Evolutionary conservation across 2,329 filamentous ascomycete genomes (phyloP).

Genomic region (Hypoxylon sp.): DNA sequence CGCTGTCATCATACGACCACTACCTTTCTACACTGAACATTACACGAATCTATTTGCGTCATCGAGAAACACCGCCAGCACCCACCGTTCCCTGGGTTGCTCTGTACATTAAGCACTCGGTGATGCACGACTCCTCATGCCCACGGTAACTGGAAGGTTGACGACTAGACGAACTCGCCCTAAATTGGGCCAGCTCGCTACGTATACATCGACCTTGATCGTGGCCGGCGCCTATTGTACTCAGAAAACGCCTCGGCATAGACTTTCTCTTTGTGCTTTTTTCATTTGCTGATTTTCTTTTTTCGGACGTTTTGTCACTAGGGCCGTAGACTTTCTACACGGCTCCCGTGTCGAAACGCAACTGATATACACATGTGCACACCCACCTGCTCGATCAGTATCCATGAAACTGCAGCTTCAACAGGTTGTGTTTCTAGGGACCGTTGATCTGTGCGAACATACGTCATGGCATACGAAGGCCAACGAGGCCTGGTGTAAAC

Average conservation of each 20-base stretch:
- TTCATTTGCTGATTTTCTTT: conserved; percentile 38
- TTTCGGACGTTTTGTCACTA: conserved; percentile 25
- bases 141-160: conserved; percentile 41
- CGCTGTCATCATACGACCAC: conserved; percentile 20
- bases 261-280: conserved; percentile 43
- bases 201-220: conserved; percentile 38
- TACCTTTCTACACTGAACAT: conserved; percentile 44
- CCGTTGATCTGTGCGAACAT: conserved; percentile 2
- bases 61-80: conserved; percentile 46
- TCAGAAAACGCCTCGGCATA: conserved; percentile 50
- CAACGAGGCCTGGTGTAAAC: background rate
- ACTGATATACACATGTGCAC: conserved; percentile 10
- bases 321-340: conserved; percentile 15
- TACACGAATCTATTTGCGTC: conserved; percentile 37
- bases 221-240: conserved; percentile 50
- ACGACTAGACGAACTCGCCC: conserved; percentile 27
- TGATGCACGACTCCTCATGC: conserved; percentile 46
- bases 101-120: conserved; percentile 54
- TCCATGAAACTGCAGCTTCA: background rate
- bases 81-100: conserved; percentile 47
- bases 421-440: conserved; percentile 9
- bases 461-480: conserved; percentile 3
- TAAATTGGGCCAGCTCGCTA: conserved; percentile 29
- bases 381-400: conserved; percentile 1
- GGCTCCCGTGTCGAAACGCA: conserved; percentile 21